Percentiles rank a stretch among this genome's conserved stretches.
phyloP scores from a whole-genome alignment of 805 yeast genomes.

The Barnettozyma wickerhamii region DNA sequence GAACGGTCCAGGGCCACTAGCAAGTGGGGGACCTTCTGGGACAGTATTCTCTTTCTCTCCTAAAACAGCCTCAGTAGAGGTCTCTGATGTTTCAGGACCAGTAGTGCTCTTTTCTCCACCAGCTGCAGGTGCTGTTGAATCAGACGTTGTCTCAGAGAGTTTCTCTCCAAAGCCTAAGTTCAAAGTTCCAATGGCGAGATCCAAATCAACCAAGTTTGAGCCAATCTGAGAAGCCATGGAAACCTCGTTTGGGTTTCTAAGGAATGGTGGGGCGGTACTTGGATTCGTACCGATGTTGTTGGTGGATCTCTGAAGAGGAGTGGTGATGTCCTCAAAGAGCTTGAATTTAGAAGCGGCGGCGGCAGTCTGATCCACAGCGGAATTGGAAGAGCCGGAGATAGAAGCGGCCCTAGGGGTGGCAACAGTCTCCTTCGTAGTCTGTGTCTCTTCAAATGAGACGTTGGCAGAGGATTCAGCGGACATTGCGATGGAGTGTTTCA shows the following conservation, averaged over 20 bases:
- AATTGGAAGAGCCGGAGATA: constrained; percentile 14
- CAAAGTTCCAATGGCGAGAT: constrained; percentile 25
- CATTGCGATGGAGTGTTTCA: constrained; percentile 9
- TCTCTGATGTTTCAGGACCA: constrained; percentile 8
- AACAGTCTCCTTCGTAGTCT: constrained; percentile 6
- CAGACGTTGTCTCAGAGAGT: constrained; percentile 7
- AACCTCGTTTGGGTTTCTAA: constrained; percentile 14
- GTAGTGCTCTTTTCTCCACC: constrained; percentile 29
- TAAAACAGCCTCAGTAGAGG: background rate
- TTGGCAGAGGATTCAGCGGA: constrained; percentile 18
- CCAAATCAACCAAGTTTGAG: constrained; percentile 21
- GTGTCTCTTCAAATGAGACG: constrained; percentile 14
- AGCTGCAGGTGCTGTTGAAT: constrained; percentile 3
- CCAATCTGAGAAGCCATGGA: constrained; percentile 11
- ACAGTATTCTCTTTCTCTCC: background rate
- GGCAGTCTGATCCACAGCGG: constrained; percentile 2
- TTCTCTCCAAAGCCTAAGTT: constrained; percentile 22
- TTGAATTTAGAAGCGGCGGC: constrained; percentile 17
- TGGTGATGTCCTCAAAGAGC: constrained; percentile 16
- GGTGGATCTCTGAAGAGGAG: constrained; percentile 24
- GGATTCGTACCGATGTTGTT: constrained; percentile 14
- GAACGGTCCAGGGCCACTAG: constrained; percentile 20
- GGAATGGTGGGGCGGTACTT: constrained; percentile 25
- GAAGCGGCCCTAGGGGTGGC: constrained; percentile 14
- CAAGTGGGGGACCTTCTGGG: background rate